phyloP scores from a whole-genome alignment of 371 early-diverging fungal species.

The Caulochytrium protostelioides region DNA sequence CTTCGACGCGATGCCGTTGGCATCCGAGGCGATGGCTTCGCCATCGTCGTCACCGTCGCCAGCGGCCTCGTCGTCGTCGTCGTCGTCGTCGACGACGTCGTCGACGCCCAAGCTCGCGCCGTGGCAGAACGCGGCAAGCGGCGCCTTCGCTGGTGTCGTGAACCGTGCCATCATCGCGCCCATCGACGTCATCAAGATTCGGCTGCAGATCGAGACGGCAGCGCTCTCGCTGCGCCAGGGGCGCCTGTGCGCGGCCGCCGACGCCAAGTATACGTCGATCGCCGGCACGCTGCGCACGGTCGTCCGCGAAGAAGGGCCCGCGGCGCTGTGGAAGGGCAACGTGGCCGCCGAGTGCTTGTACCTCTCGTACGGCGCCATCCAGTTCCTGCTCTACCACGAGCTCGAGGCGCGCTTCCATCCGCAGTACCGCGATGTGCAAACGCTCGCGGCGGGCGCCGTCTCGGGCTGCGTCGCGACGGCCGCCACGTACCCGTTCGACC shows the following conservation, averaged over 20 bases:
- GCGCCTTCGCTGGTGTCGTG: constrained; percentile 21
- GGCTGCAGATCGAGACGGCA: constrained; percentile 34
- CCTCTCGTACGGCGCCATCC: constrained; percentile 63
- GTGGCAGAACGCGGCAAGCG: too few relatives aligned
- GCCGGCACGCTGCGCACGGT: constrained; percentile 23
- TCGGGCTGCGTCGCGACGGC: constrained; percentile 60
- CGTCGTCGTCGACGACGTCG: too few relatives aligned
- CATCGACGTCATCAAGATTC: constrained; percentile 78
- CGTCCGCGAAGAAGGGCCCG: constrained; percentile 47
- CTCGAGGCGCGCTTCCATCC: constrained; percentile 8
- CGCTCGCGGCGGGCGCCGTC: constrained; percentile 43
- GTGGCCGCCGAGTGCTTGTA: constrained; percentile 74
- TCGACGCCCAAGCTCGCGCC: too few relatives aligned
- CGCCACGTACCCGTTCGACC: constrained; percentile 75
- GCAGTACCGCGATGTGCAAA: constrained; percentile 16
- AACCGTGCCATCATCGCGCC: constrained; percentile 48
- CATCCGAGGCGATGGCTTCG: too few relatives aligned
- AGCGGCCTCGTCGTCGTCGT: too few relatives aligned
- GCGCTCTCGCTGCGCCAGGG: neutral
- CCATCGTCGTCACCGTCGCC: too few relatives aligned
- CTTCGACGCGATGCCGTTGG: too few relatives aligned
- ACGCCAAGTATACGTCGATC: constrained; percentile 31
- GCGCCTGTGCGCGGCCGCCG: neutral
- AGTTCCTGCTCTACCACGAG: constrained; percentile 54
- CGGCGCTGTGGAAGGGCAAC: constrained; percentile 82